Evolutionary conservation across 2,329 filamentous ascomycete genomes (phyloP), one percentile per base, ranked within the genome.

Genomic region (Aspergillus sp.): DNA sequence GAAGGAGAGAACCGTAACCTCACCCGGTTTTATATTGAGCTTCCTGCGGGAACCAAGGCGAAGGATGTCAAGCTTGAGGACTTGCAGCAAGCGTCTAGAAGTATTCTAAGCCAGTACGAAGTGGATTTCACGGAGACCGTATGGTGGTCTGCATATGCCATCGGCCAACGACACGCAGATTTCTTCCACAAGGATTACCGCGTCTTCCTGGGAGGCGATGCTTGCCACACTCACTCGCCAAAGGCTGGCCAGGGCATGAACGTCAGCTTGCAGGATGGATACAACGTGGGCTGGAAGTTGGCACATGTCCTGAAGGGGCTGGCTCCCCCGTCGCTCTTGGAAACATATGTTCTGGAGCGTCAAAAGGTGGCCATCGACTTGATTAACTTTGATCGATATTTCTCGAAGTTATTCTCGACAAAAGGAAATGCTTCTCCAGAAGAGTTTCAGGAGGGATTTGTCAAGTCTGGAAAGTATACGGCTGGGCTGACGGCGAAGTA

Each of bases 101-200:
- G 71, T 0, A 83, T 87, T 41, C 82, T 88, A 51, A 60, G 70
- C 0, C 85, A 84, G 0, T 87, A 85, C 56, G 59, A 65, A 0
- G 76, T 87, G 60, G 80, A 85, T 0, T 79, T 85, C 52, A 77
- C 77, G 1, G 79, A 82, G 54, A 86, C 84, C 2, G 67, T 73
- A 3, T 91, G 88, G 87, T 91, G 90, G 76, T 88, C 87, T 46
- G 84, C 86, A 44, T 91, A 90, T 69, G 82, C 86, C 64, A 87
- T 90, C 57, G 86, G 87, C 11, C 87, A 90, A 75, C 84, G 89
- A 17, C 82, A 91, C 21, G 89, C 89, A 2, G 85, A 85, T 63
- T 81, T 84, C 47, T 92, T 91, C 75, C 83, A 84, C 63, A 84
- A 88, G 66, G 79, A 83, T 47, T 76, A 85, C 59, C 81, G 85